phyloP scores from a whole-genome alignment of 1,139 yeast genomes.

The Lodderomyces metapsilosis region DNA sequence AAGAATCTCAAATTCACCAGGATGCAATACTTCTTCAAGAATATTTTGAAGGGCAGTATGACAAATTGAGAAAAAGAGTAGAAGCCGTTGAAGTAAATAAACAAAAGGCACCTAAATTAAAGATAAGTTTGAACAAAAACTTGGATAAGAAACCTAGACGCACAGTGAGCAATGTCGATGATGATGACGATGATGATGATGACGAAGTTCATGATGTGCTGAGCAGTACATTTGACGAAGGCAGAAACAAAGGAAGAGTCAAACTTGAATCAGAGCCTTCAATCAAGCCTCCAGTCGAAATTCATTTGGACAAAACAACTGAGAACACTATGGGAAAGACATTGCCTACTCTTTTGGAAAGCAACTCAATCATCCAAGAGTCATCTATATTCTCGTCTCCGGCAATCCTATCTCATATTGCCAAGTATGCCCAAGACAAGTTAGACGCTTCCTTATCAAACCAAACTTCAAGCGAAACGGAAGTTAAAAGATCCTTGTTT shows the following conservation, averaged over 20 bases:
- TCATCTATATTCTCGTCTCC: conserved; percentile 38
- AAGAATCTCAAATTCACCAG: conserved; percentile 52
- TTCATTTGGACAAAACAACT: conserved; percentile 13
- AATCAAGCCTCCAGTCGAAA: conserved; percentile 13
- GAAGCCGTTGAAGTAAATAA: conserved; percentile 17
- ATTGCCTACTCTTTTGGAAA: conserved; percentile 21
- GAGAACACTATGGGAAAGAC: conserved; percentile 32
- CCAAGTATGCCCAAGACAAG: conserved; percentile 28
- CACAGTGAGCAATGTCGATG: conserved; percentile 20
- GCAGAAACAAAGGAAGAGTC: conserved; percentile 12
- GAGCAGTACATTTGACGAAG: conserved; percentile 14
- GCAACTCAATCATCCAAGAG: conserved; percentile 36
- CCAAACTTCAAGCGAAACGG: conserved; percentile 22
- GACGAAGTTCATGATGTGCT: conserved; percentile 12
- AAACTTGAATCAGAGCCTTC: conserved; percentile 12
- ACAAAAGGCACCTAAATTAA: conserved; percentile 18
- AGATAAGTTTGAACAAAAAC: conserved; percentile 23
- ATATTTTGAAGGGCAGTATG: conserved; percentile 31
- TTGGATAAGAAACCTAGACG: conserved; percentile 22
- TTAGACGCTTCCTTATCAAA: conserved; percentile 14
- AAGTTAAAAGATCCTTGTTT: conserved; percentile 30
- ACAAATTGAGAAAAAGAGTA: conserved; percentile 23
- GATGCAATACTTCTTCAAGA: conserved; percentile 50
- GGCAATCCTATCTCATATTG: conserved; percentile 24
- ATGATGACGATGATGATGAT: conserved; percentile 15